phyloP scores from a whole-genome alignment of 768 basidiomycete species.

The Dacryopinax spathularia region DNA sequence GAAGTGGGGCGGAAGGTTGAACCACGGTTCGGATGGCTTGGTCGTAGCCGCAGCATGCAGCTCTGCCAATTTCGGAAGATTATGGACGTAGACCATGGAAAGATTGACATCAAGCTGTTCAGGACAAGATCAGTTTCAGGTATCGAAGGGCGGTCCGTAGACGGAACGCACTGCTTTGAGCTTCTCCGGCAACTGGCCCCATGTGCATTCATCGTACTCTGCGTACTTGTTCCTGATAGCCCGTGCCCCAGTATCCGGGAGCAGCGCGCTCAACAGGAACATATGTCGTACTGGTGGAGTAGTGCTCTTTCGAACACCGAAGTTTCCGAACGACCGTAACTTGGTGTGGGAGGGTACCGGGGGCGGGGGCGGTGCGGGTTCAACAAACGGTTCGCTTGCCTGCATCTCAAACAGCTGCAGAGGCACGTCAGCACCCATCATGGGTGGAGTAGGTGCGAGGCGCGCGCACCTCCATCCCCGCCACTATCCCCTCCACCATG shows the following conservation, averaged over 20 bases:
- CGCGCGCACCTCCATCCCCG: constrained; percentile 1
- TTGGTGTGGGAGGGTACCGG: background rate
- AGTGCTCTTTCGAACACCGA: background rate
- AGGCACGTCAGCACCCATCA: background rate
- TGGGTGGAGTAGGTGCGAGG: background rate
- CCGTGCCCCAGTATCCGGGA: background rate
- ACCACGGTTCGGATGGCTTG: background rate
- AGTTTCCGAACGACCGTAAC: background rate
- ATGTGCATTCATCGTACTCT: background rate
- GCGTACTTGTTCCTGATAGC: background rate
- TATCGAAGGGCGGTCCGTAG: background rate
- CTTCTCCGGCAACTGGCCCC: background rate
- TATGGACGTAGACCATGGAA: background rate
- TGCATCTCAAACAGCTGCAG: background rate
- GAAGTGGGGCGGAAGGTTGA: background rate
- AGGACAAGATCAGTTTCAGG: background rate
- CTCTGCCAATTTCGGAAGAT: background rate
- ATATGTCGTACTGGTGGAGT: background rate
- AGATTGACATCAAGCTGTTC: background rate
- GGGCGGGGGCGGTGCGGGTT: background rate
- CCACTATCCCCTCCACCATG: constrained; percentile 1
- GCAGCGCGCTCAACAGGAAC: background rate
- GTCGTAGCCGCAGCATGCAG: background rate
- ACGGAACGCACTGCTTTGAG: background rate
- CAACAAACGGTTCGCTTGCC: background rate